Evolutionary conservation across 2,329 filamentous ascomycete species (phyloP), one percentile per base, ranked within the genome.

Genomic region (Rosellinia necatrix): DNA sequence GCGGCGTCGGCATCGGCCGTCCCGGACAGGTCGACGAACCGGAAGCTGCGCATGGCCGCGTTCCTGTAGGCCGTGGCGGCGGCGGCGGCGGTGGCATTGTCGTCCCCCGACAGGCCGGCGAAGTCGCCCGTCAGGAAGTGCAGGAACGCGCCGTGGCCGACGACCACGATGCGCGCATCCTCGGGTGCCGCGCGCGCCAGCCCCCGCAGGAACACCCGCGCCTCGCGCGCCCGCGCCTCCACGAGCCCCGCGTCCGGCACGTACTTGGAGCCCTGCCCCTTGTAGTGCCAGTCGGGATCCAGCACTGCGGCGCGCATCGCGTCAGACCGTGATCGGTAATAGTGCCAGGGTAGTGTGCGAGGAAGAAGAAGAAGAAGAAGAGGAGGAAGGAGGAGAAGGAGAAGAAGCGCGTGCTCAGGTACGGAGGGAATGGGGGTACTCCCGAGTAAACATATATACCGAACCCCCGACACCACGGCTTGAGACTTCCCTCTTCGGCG

Each of bases 101-200:
- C 56, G 44, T n/a, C n/a, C 7, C 76, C 66, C 66, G 72, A 69
- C 19, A 82, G 79, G 40, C 85, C 87, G 49, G 83, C 78, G 84
- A 87, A 94, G 68, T 96, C 91, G 60, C 91, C 83, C 1, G 90
- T 93, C 62, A 96, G 75, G 67, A 90, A 94, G 71, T 96, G 91
- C 66, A 94, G 70, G 64, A 92, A 89, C 1, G 88, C 89, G 4
- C 91, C 91, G 68, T 96, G 91, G 6, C 89, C 88, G 4, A 94
- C 89, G 2, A 91, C 80, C 0, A 87, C 83, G 30, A 96, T 83
- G 65, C 92, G 82, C n/a, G 74, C 77, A 65, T 88, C 84, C 8
- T 57, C 54, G 0, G 64, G 70, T 0, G 66, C 68, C 13, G 48
- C 54, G 77, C 72, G 19, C 27, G 76, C 66, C 19, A 78, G 58